Percentiles rank a stretch among this genome's conserved stretches.
Evolutionary conservation across 768 basidiomycete genomes (phyloP).

Genomic region (Hirschioporus abietinus): DNA sequence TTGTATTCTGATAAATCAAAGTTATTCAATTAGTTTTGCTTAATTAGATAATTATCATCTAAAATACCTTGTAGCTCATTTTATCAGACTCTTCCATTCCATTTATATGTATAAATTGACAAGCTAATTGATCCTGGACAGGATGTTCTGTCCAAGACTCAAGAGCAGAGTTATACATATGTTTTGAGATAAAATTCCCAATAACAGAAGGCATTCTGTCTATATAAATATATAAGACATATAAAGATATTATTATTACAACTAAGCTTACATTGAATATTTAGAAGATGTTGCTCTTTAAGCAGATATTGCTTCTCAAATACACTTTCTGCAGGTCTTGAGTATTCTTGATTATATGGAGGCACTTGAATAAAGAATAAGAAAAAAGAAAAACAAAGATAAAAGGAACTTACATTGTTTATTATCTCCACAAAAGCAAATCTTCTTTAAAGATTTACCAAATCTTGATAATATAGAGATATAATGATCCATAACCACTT

Average conservation of each 20-base stretch:
- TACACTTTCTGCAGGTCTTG: constrained; percentile 55
- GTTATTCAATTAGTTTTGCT: background rate
- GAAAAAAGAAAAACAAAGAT: background rate
- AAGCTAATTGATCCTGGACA: constrained; percentile 40
- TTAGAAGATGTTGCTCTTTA: constrained; percentile 45
- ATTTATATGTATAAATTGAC: constrained; percentile 58
- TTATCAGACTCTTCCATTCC: constrained; percentile 30
- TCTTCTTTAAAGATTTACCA: constrained; percentile 23
- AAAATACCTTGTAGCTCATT: constrained; percentile 36
- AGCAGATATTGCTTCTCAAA: constrained; percentile 69
- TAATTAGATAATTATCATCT: constrained; percentile 6
- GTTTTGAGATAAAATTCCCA: constrained; percentile 64
- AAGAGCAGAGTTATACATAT: constrained; percentile 59
- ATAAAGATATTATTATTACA: background rate
- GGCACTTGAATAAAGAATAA: constrained; percentile 49
- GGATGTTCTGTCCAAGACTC: constrained; percentile 47
- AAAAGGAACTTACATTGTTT: constrained; percentile 30
- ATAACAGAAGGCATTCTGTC: constrained; percentile 84
- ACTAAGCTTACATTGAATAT: constrained; percentile 65
- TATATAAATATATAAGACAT: constrained; percentile 23
- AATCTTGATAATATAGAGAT: constrained; percentile 25
- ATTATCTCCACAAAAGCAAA: constrained; percentile 38
- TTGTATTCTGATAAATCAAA: constrained; percentile 42
- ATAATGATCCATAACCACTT: constrained; percentile 26
- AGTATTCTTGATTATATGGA: constrained; percentile 70